Evolutionary conservation across 148 eudicot genomes (phyloP).

Genomic region (Euryodendron excelsum): DNA sequence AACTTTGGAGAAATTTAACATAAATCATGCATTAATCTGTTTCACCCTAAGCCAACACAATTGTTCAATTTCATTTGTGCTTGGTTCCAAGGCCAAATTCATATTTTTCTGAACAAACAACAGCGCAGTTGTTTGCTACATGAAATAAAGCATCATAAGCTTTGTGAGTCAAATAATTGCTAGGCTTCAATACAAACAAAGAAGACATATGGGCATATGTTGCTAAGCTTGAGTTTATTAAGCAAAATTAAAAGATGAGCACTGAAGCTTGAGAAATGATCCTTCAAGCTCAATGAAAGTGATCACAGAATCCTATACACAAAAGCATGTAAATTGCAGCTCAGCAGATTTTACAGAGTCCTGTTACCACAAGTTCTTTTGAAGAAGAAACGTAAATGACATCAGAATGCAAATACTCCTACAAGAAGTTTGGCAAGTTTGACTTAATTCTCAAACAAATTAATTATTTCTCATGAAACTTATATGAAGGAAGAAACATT

Average conservation of each 20-base stretch:
- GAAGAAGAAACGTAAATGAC: not conserved
- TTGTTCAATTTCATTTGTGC: not conserved
- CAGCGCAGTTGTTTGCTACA: not conserved
- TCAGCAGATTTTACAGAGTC: not conserved
- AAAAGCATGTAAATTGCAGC: not conserved
- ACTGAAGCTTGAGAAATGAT: not conserved
- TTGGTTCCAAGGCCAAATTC: not conserved
- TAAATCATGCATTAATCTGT: not conserved
- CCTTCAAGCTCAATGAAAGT: not conserved
- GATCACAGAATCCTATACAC: not conserved
- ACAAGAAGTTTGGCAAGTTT: not conserved
- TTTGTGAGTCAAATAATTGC: not conserved
- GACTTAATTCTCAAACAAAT: not conserved
- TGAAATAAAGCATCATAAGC: not conserved
- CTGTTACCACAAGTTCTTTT: not conserved
- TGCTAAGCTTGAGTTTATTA: not conserved
- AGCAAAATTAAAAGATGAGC: not conserved
- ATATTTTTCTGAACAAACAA: not conserved
- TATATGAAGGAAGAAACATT: not conserved
- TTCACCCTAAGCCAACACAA: not conserved
- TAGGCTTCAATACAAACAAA: not conserved
- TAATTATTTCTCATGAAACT: not conserved
- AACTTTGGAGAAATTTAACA: not conserved
- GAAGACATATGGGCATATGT: not conserved
- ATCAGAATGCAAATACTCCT: conserved; percentile 9